A percentile compares a stretch with the other conserved stretches of the same genome.
phyloP scores from a whole-genome alignment of 305 asterid genomes.

The Solanum hybrid region DNA sequence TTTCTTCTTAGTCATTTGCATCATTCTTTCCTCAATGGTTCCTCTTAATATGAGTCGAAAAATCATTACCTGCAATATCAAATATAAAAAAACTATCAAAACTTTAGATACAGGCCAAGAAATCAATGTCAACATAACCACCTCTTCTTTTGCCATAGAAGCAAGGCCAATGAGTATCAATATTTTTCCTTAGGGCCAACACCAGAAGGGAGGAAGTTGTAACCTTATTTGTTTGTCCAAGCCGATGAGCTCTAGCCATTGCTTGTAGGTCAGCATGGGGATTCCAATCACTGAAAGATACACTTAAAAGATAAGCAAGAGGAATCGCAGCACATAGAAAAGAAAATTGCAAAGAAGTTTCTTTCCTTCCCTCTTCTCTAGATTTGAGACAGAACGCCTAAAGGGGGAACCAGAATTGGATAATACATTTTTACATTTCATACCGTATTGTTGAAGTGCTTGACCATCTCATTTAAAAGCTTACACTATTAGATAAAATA shows the following conservation, averaged over 20 bases:
- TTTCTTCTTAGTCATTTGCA: slow-evolving; percentile 96
- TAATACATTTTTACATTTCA: background rate
- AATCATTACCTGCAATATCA: slow-evolving; percentile 73
- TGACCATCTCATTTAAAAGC: background rate
- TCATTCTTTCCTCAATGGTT: slow-evolving; percentile 97
- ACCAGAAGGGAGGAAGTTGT: background rate
- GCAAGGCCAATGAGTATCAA: too few relatives aligned
- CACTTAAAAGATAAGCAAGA: slow-evolving; percentile 2
- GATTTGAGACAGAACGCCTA: background rate
- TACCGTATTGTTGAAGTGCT: background rate
- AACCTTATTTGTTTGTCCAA: slow-evolving; percentile 97
- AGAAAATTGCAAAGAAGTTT: background rate
- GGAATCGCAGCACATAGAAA: background rate
- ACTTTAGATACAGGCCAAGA: slow-evolving; percentile 8
- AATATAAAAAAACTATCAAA: slow-evolving; percentile 7
- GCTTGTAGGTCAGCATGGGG: slow-evolving; percentile 99
- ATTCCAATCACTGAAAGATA: slow-evolving; percentile 84
- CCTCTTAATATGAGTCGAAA: slow-evolving; percentile 78
- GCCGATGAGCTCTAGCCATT: slow-evolving; percentile 99
- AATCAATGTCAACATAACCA: slow-evolving; percentile 5
- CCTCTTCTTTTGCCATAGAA: background rate
- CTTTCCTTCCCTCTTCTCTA: background rate
- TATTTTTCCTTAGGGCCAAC: too few relatives aligned
- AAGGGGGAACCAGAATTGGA: background rate
- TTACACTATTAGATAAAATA: background rate